These are phyloP conservation scores for Erodium texanum DNA, from an alignment of 441 rosid genomes.

Conservation along the genomic window DNA sequence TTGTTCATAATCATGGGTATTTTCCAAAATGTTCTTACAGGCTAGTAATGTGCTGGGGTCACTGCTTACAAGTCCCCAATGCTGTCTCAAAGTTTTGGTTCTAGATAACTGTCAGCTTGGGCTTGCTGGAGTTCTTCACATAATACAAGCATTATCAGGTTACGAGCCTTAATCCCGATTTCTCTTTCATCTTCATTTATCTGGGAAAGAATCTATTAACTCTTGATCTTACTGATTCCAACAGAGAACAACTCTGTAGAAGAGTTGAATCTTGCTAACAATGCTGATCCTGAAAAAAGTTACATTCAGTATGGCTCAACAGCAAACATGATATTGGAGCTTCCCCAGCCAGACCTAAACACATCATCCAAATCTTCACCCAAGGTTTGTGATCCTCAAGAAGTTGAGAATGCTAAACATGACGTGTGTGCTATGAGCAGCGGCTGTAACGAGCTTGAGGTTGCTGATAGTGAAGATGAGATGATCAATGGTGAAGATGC, in stretches of 20 bases:
- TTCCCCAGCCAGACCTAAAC: conserved; percentile 18
- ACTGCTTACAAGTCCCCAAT: conserved; percentile 50
- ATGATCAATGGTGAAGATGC: conserved; percentile 24
- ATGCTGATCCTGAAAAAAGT: conserved; percentile 30
- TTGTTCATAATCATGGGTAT: not conserved
- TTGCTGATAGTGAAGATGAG: conserved; percentile 88
- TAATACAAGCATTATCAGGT: conserved; percentile 76
- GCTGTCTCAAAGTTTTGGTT: conserved; percentile 49
- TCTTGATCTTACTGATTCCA: conserved; percentile 6
- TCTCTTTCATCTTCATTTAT: not conserved
- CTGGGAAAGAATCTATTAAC: not conserved
- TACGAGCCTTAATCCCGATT: conserved; percentile 12
- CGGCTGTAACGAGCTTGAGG: conserved; percentile 44
- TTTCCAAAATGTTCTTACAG: conserved; percentile 27
- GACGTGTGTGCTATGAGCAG: conserved; percentile 29
- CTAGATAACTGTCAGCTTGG: conserved; percentile 73
- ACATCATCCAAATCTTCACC: conserved; percentile 16
- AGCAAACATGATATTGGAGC: conserved; percentile 19
- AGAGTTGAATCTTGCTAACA: conserved; percentile 70
- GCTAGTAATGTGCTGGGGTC: conserved; percentile 47
- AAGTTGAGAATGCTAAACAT: conserved; percentile 20
- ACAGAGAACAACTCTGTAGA: conserved; percentile 61
- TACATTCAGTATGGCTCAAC: not conserved
- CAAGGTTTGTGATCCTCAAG: not conserved
- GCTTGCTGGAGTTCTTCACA: conserved; percentile 50